Evolutionary conservation across 345 rosid genomes (phyloP), one percentile per base, ranked within the genome.

Genomic region (Corchorus capsularis): DNA sequence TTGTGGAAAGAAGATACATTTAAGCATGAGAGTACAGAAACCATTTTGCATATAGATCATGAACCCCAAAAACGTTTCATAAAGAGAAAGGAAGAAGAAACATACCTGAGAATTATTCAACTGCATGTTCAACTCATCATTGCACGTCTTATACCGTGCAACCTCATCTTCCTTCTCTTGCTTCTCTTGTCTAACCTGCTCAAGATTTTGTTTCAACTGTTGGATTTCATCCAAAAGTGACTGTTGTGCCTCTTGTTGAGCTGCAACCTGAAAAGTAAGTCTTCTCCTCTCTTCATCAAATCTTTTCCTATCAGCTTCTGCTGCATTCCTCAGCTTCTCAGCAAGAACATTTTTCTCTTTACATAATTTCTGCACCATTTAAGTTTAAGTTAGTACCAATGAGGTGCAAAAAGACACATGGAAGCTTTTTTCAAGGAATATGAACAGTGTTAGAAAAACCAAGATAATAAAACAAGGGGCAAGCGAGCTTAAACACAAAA

Each of bases 281-380:
- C 20, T 63, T 63, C 46, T 63, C 46, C 2, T 3, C 37, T 63
- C 43, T 63, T 35, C 12, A 37, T 35, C 22, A 37, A 16, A 34
- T 15, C 46, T 63, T 8, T 63, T 16, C 46, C 19, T 63, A 9
- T 37, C 46, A 35, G 45, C 46, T 35, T 63, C 67, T 16, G 67
- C 67, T 16, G 67, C 45, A 37, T 4, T 37, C 46, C 46, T 63
- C 46, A 63, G 20, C 67, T 4, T 35, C 16, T 35, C 20, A 63
- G 67, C 45, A 35, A 63, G 67, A 63, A 15, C 22, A 35, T 35
- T 63, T 17, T 63, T 63, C 67, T 63, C 67, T 16, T 63, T 43
- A 63, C 8, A 4, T 57, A 57, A 13, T 57, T 57, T 20, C 62
- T 57, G 62, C 34, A 57, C 37, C 20, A 35, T 63, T 56, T 57